Conservation (phyloP, 2,329 filamentous ascomycete species). For the Penicillium sclerotiorum region DNA sequence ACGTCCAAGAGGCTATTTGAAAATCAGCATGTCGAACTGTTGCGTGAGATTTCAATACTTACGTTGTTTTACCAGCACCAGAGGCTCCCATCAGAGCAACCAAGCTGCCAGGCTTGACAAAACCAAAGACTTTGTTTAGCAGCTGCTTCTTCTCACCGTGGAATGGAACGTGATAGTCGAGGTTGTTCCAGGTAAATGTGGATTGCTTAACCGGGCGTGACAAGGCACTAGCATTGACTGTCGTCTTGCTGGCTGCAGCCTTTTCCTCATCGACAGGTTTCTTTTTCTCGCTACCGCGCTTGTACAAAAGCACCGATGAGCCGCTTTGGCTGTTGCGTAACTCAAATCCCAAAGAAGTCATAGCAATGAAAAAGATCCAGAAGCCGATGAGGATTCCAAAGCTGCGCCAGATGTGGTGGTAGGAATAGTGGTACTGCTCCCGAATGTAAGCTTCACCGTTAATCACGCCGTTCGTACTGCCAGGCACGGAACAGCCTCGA, state of each 20-base stretch:
- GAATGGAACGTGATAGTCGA: conserved; percentile 67
- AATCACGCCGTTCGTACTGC: conserved; percentile 40
- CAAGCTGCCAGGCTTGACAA: conserved; percentile 72
- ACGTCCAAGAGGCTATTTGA: conserved; percentile 43
- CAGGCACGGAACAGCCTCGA: conserved; percentile 35
- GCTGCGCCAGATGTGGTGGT: conserved; percentile 66
- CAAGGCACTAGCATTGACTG: conserved; percentile 12
- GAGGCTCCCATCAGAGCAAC: conserved; percentile 82
- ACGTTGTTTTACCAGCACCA: conserved; percentile 63
- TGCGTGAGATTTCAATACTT: conserved; percentile 6
- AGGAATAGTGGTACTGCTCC: conserved; percentile 56
- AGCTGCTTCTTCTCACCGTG: conserved; percentile 51
- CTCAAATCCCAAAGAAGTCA: conserved; percentile 77
- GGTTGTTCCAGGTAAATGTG: conserved; percentile 78
- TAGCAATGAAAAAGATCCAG: conserved; percentile 71
- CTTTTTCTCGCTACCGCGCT: conserved; percentile 33
- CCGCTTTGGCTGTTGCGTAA: conserved; percentile 42
- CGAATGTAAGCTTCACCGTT: conserved; percentile 57
- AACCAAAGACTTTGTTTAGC: conserved; percentile 66
- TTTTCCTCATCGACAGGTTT: background rate
- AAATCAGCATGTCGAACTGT: background rate
- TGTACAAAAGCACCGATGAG: conserved; percentile 37
- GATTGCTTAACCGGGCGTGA: conserved; percentile 65
- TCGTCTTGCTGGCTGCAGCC: background rate
- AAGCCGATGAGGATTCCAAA: conserved; percentile 76